Conservation (phyloP, 1,139 yeast species). For the Magnusiomyces fungicola region DNA sequence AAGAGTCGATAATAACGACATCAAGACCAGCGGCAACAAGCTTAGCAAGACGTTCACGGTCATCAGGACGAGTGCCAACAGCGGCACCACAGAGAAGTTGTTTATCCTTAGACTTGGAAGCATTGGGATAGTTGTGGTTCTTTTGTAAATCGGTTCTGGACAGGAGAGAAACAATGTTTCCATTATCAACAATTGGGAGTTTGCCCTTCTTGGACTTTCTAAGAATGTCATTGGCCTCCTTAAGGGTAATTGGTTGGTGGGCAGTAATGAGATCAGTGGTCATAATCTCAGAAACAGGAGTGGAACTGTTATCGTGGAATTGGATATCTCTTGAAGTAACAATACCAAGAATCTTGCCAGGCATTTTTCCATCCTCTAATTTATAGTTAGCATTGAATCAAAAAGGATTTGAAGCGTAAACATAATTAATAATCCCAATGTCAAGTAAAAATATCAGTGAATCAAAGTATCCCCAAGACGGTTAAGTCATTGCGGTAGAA, state of each 20-base stretch:
- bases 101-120: slow-evolving; percentile 87
- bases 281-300: slow-evolving; percentile 74
- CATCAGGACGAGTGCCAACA: slow-evolving; percentile 88
- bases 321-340: slow-evolving; percentile 96
- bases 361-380: slow-evolving; percentile 73
- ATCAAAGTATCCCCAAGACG: slow-evolving; percentile 79
- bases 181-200: slow-evolving; percentile 83
- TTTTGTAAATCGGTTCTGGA: slow-evolving; percentile 96
- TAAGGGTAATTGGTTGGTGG: slow-evolving; percentile 52
- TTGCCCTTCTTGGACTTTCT: slow-evolving; percentile 96
- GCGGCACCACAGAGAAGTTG: slow-evolving; percentile 99
- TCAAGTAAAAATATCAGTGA: slow-evolving; percentile 34
- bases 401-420: background rate
- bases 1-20: slow-evolving; percentile 90
- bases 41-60: slow-evolving; percentile 72
- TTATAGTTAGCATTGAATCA: slow-evolving; percentile 8
- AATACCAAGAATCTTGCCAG: slow-evolving; percentile 89
- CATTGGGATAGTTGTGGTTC: slow-evolving; percentile 88
- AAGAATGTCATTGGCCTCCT: slow-evolving; percentile 84
- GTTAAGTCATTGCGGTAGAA: slow-evolving; percentile 98
- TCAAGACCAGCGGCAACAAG: slow-evolving; percentile 96
- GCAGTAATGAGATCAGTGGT: slow-evolving; percentile 85
- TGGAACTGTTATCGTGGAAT: slow-evolving; percentile 69
- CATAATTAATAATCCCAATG: too few species aligned
- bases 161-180: slow-evolving; percentile 76